Evolutionary conservation across 768 basidiomycete species (phyloP), one percentile per base, ranked within the genome.

Genomic region (Coprinopsis strossmayeri): DNA sequence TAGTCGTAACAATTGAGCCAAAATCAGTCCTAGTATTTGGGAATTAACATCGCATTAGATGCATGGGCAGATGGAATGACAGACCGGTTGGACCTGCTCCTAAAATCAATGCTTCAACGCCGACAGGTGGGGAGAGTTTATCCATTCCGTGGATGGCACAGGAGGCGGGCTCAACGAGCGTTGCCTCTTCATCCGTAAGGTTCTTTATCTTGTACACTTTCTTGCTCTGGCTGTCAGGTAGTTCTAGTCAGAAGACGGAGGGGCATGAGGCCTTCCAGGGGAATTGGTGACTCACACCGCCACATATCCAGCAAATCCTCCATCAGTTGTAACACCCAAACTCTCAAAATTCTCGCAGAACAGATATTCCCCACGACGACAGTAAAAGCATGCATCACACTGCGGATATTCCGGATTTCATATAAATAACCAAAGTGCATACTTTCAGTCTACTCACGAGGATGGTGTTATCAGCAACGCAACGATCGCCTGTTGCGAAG

Each of bases 91-190:
- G 91, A 11, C 91, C 91, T n/a, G 91, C 87, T 44, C 91, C 91
- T 39, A 93, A 74, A 28, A 94, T 70, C 45, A 95, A 78, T 17
- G 87, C 90, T 43, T 92, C 89, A 34, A 87, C 71, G 23, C 91
- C 91, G 50, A 92, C 87, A 2, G 84, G 79, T 1, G 88, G 83
- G 49, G 72, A 78, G 49, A 95, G 78, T 64, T 91, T 90, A 67
- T 95, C 91, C 53, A 93, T 81, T 4, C 91, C 91, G 62, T 95
- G 91, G 44, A 95, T 79, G 26, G 92, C 92, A 55, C 91, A 95
- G 3, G 91, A 84, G 2, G 90, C 88, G 34, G 92, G 92, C 61
- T 94, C 91, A 28, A 93, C 73, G 17, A 95, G 78, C 2, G 89
- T 91, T 1, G 91, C 81, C 54, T 93, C 91, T 57, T 90, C 86